Evolutionary conservation across 208 protist genomes (phyloP), one percentile per base, ranked within the genome.

Genomic region (Leishmania lainsoni): DNA sequence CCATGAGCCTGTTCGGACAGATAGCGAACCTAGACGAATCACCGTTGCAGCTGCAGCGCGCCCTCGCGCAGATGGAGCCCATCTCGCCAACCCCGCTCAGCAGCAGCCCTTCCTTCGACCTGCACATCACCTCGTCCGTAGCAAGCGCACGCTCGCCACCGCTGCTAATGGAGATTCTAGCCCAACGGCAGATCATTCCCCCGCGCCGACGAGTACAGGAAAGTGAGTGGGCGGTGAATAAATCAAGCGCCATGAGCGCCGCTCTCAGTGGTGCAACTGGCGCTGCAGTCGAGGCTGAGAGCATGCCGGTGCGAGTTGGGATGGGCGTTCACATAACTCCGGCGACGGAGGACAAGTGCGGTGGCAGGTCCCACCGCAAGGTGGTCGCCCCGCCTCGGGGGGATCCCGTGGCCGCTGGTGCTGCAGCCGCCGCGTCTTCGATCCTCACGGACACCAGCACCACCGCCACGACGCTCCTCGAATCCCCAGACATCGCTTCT

Each of bases 21-120:
- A 61, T 85, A 61, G n/a, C 61, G 39, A 68, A 65, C 26, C 76
- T 81, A 52, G 22, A 58, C 22, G 74, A 51, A n/a, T 76, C 82
- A 39, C 82, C 76, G 65, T 81, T 65, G 73, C 78, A 86, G 82
- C 65, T 82, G 74, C 72, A 81, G 73, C 59, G 42, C 0, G 78
- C 82, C 12, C 73, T 86, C 20, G 82, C 77, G 0, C 74, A 77
- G 49, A 86, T 86, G 82, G 82, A 86, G 56, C 72, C 82, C 32
- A 32, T 86, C 63, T 82, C 78, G 6, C 73, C 77, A 6, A 82
- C 72, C 29, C 82, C n/a, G 65, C 82, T 75, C 0, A 86, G 82
- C 82, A 86, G 82, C 54, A 52, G 32, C 54, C 63, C 70, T 0
- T 86, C 82, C 78, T 86, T 86, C 74, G 82, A 86, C 56, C 65